Evolutionary conservation across 2,329 filamentous ascomycete species (phyloP).

Genomic region (Pleomassaria siparia): DNA sequence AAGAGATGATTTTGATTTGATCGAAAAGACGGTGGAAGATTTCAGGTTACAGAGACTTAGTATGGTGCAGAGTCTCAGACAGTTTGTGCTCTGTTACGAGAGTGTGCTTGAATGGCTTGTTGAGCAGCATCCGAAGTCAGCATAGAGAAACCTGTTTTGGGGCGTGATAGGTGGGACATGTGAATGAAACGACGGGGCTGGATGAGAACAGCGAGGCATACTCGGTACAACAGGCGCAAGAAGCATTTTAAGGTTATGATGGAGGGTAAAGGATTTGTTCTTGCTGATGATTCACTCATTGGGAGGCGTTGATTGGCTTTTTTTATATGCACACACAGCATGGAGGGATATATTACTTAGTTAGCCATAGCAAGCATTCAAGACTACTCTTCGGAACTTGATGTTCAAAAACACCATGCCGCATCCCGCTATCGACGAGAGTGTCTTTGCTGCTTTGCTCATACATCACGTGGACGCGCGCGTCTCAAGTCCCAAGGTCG

Average conservation of each 20-base stretch:
- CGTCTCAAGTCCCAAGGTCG: not conserved
- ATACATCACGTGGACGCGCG: not conserved
- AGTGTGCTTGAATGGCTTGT: conserved; percentile 86
- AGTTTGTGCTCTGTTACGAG: conserved; percentile 97
- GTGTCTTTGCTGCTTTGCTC: not conserved
- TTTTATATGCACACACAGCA: conserved; percentile 1
- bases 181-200: not conserved
- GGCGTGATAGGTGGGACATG: not conserved
- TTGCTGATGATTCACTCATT: conserved; percentile 3
- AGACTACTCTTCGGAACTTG: not conserved
- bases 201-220: no score
- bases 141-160: conserved; percentile 14
- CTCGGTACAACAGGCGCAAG: no score
- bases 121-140: conserved; percentile 44
- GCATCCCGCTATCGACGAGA: no score
- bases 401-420: no score
- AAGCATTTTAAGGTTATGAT: not conserved
- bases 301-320: conserved; percentile 3
- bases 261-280: not conserved
- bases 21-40: conserved; percentile 86
- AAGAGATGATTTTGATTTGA: conserved; percentile 72
- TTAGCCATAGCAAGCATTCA: conserved; percentile 1
- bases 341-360: not conserved
- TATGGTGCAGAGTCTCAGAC: conserved; percentile 93
- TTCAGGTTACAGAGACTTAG: conserved; percentile 86